A percentile compares a stretch with the other conserved stretches of the same genome.
phyloP scores from a whole-genome alignment of 2,329 filamentous ascomycete genomes.

The Xylariaceae sp. region DNA sequence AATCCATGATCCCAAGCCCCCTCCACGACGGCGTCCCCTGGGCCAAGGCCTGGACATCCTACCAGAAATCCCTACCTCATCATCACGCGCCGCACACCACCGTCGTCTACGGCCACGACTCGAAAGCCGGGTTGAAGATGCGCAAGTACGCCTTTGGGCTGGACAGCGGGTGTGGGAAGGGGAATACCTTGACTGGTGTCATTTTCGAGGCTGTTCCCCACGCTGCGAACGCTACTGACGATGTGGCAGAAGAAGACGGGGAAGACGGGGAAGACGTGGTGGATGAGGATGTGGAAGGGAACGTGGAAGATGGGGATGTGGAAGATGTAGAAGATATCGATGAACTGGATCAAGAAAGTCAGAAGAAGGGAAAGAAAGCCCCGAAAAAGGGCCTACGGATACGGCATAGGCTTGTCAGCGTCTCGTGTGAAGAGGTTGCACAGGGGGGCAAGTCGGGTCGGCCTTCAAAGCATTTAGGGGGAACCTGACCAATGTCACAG shows the following conservation, averaged over 20 bases:
- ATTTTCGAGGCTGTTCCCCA: conserved; percentile 62
- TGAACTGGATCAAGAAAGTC: background rate
- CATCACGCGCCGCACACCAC: conserved; percentile 44
- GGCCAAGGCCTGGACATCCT: conserved; percentile 67
- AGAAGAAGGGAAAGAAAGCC: background rate
- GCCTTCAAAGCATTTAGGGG: too few species aligned
- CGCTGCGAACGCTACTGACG: background rate
- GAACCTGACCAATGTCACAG: background rate
- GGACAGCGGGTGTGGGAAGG: conserved; percentile 82
- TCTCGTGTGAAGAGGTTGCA: conserved; percentile 12
- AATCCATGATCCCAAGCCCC: conserved; percentile 16
- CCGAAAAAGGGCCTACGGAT: conserved; percentile 3
- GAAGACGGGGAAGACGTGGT: background rate
- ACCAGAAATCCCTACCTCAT: conserved; percentile 47
- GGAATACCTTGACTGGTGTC: conserved; percentile 77
- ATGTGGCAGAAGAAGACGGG: background rate
- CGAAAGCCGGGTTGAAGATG: conserved; percentile 68
- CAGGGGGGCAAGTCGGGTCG: too few species aligned
- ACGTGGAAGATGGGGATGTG: background rate
- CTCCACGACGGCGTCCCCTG: conserved; percentile 66
- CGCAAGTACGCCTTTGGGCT: conserved; percentile 80
- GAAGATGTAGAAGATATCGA: conserved; percentile 8
- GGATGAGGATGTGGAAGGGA: background rate
- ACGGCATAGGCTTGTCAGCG: conserved; percentile 26
- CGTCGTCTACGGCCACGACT: conserved; percentile 89